Percentiles rank a stretch among this genome's conserved stretches.
Evolutionary conservation across 2,329 filamentous ascomycete species (phyloP).

Genomic region (Trichoderma endophyticum): DNA sequence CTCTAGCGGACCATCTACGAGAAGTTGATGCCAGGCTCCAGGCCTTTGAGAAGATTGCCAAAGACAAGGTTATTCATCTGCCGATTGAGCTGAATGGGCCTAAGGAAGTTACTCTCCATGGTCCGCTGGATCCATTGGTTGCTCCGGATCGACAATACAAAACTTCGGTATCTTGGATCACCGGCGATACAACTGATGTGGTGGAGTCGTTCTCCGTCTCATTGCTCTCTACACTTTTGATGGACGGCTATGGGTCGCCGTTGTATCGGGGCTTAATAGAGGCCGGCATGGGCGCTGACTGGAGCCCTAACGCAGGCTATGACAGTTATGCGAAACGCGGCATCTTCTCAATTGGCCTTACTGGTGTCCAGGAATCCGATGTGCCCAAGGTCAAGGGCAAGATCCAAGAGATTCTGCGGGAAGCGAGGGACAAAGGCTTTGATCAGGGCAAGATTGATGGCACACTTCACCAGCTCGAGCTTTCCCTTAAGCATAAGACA

Average conservation of each 20-base stretch:
- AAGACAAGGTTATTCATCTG: slow-evolving; percentile 69
- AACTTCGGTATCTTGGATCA: slow-evolving; percentile 89
- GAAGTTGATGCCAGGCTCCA: slow-evolving; percentile 74
- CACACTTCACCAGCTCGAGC: slow-evolving; percentile 86
- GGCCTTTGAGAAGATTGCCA: slow-evolving; percentile 66
- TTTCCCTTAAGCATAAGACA: slow-evolving; percentile 94
- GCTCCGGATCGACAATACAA: slow-evolving; percentile 86
- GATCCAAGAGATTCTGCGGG: slow-evolving; percentile 68
- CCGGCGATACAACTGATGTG: slow-evolving; percentile 76
- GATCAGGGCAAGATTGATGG: slow-evolving; percentile 89
- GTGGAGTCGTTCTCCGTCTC: slow-evolving; percentile 85
- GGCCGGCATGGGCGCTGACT: slow-evolving; percentile 84
- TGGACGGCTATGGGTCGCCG: slow-evolving; percentile 94
- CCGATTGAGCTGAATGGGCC: slow-evolving; percentile 73
- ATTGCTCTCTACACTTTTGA: slow-evolving; percentile 76
- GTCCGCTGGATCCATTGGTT: slow-evolving; percentile 82
- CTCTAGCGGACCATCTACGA: slow-evolving; percentile 73
- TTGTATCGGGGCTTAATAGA: slow-evolving; percentile 88
- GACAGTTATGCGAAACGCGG: slow-evolving; percentile 73
- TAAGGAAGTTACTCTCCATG: slow-evolving; percentile 66
- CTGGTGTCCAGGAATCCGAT: slow-evolving; percentile 79
- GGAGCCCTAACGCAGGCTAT: slow-evolving; percentile 91
- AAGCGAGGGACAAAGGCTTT: slow-evolving; percentile 73
- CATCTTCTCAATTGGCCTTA: slow-evolving; percentile 87
- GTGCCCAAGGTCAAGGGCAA: slow-evolving; percentile 72